Evolutionary conservation across 192 early-diverging fungal genomes (phyloP).

Genomic region (Coemansia erecta): DNA sequence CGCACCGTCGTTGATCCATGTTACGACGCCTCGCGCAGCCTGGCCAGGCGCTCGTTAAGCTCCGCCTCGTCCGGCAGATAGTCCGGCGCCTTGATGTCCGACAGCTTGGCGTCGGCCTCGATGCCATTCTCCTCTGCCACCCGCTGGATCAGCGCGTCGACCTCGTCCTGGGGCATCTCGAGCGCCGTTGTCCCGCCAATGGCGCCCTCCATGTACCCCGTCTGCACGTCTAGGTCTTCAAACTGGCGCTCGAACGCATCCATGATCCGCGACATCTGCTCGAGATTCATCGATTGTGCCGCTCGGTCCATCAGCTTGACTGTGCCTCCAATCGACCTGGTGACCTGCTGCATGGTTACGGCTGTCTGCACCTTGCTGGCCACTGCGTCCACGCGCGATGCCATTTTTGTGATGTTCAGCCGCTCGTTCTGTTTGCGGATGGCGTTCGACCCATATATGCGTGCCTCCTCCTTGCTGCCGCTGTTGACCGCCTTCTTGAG

Average conservation of each 20-base stretch:
- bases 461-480: conserved; percentile 89
- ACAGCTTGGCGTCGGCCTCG: conserved; percentile 66
- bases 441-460: conserved; percentile 91
- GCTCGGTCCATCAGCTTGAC: conserved; percentile 94
- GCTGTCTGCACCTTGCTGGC: conserved; percentile 90
- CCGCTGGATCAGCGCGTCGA: conserved; percentile 92
- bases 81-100: conserved; percentile 43
- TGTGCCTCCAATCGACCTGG: conserved; percentile 79
- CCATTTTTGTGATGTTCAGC: conserved; percentile 81
- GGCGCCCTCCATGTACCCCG: conserved; percentile 92
- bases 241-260: conserved; percentile 97
- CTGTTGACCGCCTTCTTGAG: conserved; percentile 95
- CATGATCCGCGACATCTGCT: conserved; percentile 97
- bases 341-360: conserved; percentile 86
- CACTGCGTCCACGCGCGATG: conserved; percentile 90
- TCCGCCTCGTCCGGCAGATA: conserved; percentile 59
- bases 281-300: conserved; percentile 93
- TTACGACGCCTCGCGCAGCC: conserved; percentile 57
- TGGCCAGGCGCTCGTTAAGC: conserved; percentile 62
- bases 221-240: conserved; percentile 97
- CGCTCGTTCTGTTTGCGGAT: conserved; percentile 97
- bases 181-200: conserved; percentile 86
- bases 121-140: conserved; percentile 96
- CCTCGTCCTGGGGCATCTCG: conserved; percentile 86
- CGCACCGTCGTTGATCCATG: neutral